Evolutionary conservation across 192 early-diverging fungal species (phyloP), one percentile per base, ranked within the genome.

Genomic region (Coemansia sp.): DNA sequence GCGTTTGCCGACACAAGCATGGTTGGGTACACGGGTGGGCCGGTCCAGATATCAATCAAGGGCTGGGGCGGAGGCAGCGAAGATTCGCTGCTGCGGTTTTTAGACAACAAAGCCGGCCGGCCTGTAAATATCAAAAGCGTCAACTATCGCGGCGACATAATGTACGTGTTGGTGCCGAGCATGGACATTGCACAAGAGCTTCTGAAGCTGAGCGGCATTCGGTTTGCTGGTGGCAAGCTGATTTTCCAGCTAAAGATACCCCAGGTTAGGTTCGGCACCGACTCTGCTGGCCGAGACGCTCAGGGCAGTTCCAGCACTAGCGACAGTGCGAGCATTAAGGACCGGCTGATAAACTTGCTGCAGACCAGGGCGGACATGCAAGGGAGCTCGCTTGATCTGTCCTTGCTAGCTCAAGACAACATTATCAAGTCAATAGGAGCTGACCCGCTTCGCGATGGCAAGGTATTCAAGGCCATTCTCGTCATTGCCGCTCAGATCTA

Each of bases 61-160:
- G 76, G 76, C 21, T 74, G 76, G 67, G 56, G 62, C 15, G 76
- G 76, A n/a, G 72, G 63, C 39, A 70, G 64, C 15, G 67, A 73
- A 24, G 41, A 35, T 15, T 69, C 72, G 41, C 63, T 80, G 52
- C 21, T 58, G 9, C 64, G 59, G 46, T 80, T 80, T 29, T 56
- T 80, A 12, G 57, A 74, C 42, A 65, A 32, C 60, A 80, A 80
- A 59, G 36, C 56, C 2, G 67, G 63, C 2, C 63, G 56, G 4
- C 53, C 67, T n/a, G 76, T 67, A 21, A 60, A 63, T 27, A 56
- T 64, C 11, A 48, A 56, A 36, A 58, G 63, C 54, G 53, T 70
- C 41, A 68, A 70, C 68, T 70, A 64, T 43, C 60, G 56, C 1
- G 72, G 72, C 42, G 72, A 80, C 44, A 63, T 74, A 10, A 73